phyloP scores from a whole-genome alignment of 176 grass and related monocot species.

The barley (Hordeum vulgare) region MorexV3_pseudomolecules_assembly NC_058522.1:520992549-520993048 shows the following conservation, averaged over 20 bases:
- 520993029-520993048: constrained; percentile 73
- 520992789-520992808: constrained; percentile 73
- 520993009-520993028: constrained; percentile 96
- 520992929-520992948: constrained; percentile 71
- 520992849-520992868: constrained; percentile 77
- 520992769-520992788: constrained; percentile 82
- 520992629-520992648: constrained; percentile 17
- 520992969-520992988: constrained; percentile 61
- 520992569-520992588: constrained; percentile 4
- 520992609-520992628: constrained; percentile 29
- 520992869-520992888: constrained; percentile 91
- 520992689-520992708: not conserved
- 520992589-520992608: constrained; percentile 31
- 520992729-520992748: constrained; percentile 52
- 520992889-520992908: constrained; percentile 17
- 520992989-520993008: constrained; percentile 93
- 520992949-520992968: constrained; percentile 67
- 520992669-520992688: constrained; percentile 37
- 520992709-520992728: constrained; percentile 57
- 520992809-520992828: constrained; percentile 69
- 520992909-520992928: constrained; percentile 77
- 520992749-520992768: constrained; percentile 95
- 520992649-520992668: constrained; percentile 16
- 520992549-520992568: constrained; percentile 21
- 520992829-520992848: constrained; percentile 56